These are phyloP conservation scores for Boletus rufocinnamomeus DNA, from an alignment of 768 basidiomycete genomes.

Conservation along the genomic window DNA sequence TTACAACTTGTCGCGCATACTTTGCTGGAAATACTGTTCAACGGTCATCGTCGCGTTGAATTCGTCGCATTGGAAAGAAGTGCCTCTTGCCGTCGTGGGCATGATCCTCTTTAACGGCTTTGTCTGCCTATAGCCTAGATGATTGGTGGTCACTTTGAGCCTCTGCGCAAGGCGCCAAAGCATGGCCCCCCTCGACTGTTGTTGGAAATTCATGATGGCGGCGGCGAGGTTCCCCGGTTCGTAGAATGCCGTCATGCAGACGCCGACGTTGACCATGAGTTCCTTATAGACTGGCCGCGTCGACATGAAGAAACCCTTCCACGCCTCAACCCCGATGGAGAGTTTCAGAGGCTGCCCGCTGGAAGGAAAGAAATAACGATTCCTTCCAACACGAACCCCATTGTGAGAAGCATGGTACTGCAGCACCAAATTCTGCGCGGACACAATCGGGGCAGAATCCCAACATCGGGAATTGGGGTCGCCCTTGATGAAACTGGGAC, in stretches of 20 bases:
- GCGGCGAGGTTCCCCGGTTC: conserved; percentile 64
- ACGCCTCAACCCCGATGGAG: conserved; percentile 44
- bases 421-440: conserved; percentile 51
- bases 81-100: conserved; percentile 42
- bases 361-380: conserved; percentile 53
- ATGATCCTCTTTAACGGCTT: conserved; percentile 49
- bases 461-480: conserved; percentile 37
- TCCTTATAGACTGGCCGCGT: conserved; percentile 49
- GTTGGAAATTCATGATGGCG: conserved; percentile 51
- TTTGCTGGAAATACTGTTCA: conserved; percentile 60
- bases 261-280: conserved; percentile 55
- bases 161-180: conserved; percentile 51
- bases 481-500: conserved; percentile 43
- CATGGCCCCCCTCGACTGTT: conserved; percentile 42
- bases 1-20: conserved; percentile 40
- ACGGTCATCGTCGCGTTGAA: conserved; percentile 55
- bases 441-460: conserved; percentile 44
- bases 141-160: conserved; percentile 57
- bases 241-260: conserved; percentile 57
- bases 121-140: conserved; percentile 54
- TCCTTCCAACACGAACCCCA: conserved; percentile 51
- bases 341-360: conserved; percentile 27
- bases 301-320: conserved; percentile 54
- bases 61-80: conserved; percentile 61
- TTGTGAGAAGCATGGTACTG: conserved; percentile 43